Base-by-base conservation (phyloP, 2,329 filamentous ascomycete genomes). In the Eutypella sp. region DNA sequence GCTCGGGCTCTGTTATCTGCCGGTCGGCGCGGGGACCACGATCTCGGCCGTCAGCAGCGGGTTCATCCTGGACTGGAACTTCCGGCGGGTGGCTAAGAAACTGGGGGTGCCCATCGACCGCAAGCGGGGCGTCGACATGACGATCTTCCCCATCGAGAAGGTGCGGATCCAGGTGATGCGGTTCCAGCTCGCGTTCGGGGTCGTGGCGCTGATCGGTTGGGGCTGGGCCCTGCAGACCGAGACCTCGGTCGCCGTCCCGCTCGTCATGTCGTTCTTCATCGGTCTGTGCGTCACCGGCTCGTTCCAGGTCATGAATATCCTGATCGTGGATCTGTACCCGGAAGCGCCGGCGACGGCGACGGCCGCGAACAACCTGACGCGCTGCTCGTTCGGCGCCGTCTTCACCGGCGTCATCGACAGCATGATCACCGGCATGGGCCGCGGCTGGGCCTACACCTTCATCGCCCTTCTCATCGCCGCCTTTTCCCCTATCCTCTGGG, bases 51-150 rank as follows among this genome's bases (percentile, higher is more conserved):
- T 79, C 22, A 59, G 63, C n/a, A 76, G 79, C 49, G 85, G 87
- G 5, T 73, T 74, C 51, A 57, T 79, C 5, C 67, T 78, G 40
- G 76, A 81, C 63, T 82, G 79, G 73, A 90, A 90, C 62, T 95
- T 87, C 62, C 74, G 81, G 6, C 78, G 85, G 33, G 75, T 82
- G 40, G 85, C 87, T 1, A 72, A 69, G 41, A 73, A 74, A 25
- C 68, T 84, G 15, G 81, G 81, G 5, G 70, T 89, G 47, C 67
- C 70, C 2, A 76, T 89, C 51, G 77, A 79, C 49, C 74, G 71
- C 47, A 81, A 78, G 51, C 78, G 79, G 9, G 74, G 75, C 18
- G 70, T 74, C 48, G 70, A 79, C 52, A 63, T 79, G 40, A 59
- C 61, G 5, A 65, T 67, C 18, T 81, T 79, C 44, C 78, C 78